phyloP scores from a whole-genome alignment of 2,329 filamentous ascomycete species.

The Fusarium compactum region DNA sequence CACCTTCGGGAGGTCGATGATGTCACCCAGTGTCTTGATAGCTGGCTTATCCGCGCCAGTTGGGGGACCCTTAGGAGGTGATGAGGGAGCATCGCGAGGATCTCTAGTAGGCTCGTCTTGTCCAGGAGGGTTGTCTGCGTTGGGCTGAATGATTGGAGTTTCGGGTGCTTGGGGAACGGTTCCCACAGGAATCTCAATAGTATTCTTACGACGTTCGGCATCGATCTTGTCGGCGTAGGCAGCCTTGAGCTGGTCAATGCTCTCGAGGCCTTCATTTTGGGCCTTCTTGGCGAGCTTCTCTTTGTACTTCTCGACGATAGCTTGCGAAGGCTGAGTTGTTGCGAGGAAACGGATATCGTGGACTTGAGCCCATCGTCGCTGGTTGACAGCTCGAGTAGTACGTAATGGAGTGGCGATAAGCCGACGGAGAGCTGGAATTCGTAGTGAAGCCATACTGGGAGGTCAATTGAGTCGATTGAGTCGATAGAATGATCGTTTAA shows the following conservation, averaged over 20 bases:
- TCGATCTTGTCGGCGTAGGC: slow-evolving; percentile 89
- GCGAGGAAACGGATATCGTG: slow-evolving; percentile 92
- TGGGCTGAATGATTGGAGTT: slow-evolving; percentile 54
- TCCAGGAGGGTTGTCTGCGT: slow-evolving; percentile 50
- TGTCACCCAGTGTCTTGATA: slow-evolving; percentile 63
- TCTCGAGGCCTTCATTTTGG: slow-evolving; percentile 74
- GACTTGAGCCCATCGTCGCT: slow-evolving; percentile 90
- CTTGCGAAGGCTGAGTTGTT: slow-evolving; percentile 76
- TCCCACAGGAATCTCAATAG: slow-evolving; percentile 58
- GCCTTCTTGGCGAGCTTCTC: slow-evolving; percentile 88
- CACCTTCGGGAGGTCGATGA: slow-evolving; percentile 84
- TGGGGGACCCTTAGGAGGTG: slow-evolving; percentile 24
- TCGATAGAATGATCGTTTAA: not conserved
- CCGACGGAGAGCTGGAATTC: slow-evolving; percentile 62
- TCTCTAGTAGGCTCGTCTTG: slow-evolving; percentile 30
- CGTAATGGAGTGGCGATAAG: slow-evolving; percentile 53
- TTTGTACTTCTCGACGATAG: slow-evolving; percentile 85
- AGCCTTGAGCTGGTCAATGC: slow-evolving; percentile 81
- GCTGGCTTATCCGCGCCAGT: slow-evolving; percentile 46
- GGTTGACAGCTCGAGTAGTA: slow-evolving; percentile 57
- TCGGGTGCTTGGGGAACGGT: slow-evolving; percentile 53
- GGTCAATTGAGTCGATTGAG: slow-evolving; percentile 26
- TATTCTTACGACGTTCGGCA: slow-evolving; percentile 74
- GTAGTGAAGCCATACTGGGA: slow-evolving; percentile 61
- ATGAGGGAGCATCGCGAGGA: slow-evolving; percentile 19